A percentile compares a stretch with the other conserved stretches of the same genome.
Conservation (phyloP, 2,329 filamentous ascomycete genomes). For the Ramularia collo-cygni region DNA sequence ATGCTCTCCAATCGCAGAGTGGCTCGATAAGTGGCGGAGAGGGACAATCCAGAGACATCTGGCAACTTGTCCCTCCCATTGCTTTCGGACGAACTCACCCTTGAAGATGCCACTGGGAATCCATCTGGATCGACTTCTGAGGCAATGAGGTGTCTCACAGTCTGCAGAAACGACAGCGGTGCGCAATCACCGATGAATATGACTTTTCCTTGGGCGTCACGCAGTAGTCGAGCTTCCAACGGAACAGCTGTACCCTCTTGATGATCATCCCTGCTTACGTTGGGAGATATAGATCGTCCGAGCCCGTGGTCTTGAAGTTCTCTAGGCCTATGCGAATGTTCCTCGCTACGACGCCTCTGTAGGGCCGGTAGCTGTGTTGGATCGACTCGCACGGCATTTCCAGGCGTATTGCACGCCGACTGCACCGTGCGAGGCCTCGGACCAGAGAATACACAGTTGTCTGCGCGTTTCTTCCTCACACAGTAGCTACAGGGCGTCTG, state of each 20-base stretch:
- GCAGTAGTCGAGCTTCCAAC: constrained; percentile 41
- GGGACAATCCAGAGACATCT: too few species aligned
- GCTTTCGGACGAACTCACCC: background rate
- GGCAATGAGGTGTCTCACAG: constrained; percentile 45
- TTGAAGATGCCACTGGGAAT: constrained; percentile 12
- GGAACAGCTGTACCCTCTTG: constrained; percentile 37
- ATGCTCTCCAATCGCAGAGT: background rate
- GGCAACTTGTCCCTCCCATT: too few species aligned
- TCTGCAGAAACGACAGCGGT: constrained; percentile 47
- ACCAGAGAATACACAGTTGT: constrained; percentile 37
- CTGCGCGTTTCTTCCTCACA: constrained; percentile 33
- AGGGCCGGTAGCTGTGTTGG: background rate
- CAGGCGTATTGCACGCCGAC: constrained; percentile 29
- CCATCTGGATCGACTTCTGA: constrained; percentile 37
- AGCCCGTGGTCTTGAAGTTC: constrained; percentile 3
- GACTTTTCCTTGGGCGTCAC: constrained; percentile 47
- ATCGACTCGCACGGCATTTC: background rate
- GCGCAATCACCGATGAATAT: constrained; percentile 51
- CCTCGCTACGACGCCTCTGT: constrained; percentile 6
- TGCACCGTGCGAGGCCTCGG: constrained; percentile 29
- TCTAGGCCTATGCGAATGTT: background rate
- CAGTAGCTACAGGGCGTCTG: constrained; percentile 48
- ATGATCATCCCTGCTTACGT: constrained; percentile 15
- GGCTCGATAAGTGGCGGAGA: too few species aligned
- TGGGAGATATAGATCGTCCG: constrained; percentile 14